Base-by-base conservation (phyloP, 1,284 basidiomycete species). In the Trichosporon ovoides region DNA sequence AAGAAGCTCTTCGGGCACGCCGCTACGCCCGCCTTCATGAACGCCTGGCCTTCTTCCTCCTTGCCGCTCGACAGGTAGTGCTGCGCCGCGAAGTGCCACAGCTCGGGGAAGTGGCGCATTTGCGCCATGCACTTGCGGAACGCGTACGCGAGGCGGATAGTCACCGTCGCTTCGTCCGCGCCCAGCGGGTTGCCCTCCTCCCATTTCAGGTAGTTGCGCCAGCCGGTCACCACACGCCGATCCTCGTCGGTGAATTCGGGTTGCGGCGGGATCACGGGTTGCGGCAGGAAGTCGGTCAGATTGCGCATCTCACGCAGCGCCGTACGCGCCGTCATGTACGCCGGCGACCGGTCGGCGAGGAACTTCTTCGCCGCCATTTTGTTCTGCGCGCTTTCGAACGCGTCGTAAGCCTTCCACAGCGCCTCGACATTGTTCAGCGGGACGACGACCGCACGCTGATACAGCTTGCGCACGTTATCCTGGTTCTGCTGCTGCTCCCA, bases 401-500 rank as follows among this genome's bases (percentile, higher is more conserved):
- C 81, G 75, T 98, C 94, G 67, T 94, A 89, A 56, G 96, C 91
- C 71, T 89, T 86, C 96, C 96, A 99, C 40, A 99, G 82, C 40
- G 82, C 81, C 77, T 98, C 94, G 67, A 98, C 86, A 69, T 93
- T 95, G 75, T 92, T 87, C 66, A 98, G 82, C 0, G 96, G 96
- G 20, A 96, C 91, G 67, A 91, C 88, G 33, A 98, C 88, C 0
- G 91, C 95, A 52, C 91, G 85, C 69, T 96, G 92, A 77, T 95
- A 97, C 3, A 91, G 86, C 72, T 91, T 91, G 56, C 95, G 86
- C 3, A 98, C 81, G 4, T 85, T 84, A 69, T 98, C 95, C 86
- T 92, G 93, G 76, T 94, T 92, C 73, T 95, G 91, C 69, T 95
- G 91, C 65, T 89, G 87, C 73, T 98, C 93, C 94, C 94, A 98